Evolutionary conservation across 768 basidiomycete species (phyloP).

Genomic region (Lepiota venenata): DNA sequence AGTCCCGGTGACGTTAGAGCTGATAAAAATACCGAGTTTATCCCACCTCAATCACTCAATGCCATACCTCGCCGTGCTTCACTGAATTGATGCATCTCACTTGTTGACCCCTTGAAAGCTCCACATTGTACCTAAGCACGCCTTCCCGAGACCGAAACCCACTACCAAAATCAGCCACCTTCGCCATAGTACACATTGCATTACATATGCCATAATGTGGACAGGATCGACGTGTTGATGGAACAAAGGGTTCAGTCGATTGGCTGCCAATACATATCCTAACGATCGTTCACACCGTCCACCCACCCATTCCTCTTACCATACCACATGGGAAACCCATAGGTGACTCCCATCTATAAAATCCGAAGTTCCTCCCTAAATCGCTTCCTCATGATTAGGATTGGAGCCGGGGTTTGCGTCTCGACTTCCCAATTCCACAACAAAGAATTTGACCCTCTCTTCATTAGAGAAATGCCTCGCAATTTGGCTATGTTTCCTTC

Average conservation of each 20-base stretch:
- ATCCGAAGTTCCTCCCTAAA: no score
- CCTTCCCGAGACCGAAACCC: not conserved
- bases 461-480: no score
- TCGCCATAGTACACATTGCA: not conserved
- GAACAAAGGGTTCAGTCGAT: not conserved
- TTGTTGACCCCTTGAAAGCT: not conserved
- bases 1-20: not conserved
- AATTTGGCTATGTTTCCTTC: no score
- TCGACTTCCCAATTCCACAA: no score
- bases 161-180: not conserved
- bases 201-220: not conserved
- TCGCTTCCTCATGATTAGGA: no score
- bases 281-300: not conserved
- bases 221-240: slow-evolving; percentile 1
- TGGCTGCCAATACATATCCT: not conserved
- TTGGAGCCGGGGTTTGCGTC: no score
- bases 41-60: not conserved
- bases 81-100: not conserved
- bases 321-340: no score
- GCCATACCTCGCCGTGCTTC: not conserved
- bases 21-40: not conserved
- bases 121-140: not conserved
- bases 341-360: no score
- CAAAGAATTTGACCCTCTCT: no score
- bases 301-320: not conserved